These are phyloP conservation scores for Exophiala viscosa DNA, from an alignment of 2,329 filamentous ascomycete species.

Conservation along the genomic window DNA sequence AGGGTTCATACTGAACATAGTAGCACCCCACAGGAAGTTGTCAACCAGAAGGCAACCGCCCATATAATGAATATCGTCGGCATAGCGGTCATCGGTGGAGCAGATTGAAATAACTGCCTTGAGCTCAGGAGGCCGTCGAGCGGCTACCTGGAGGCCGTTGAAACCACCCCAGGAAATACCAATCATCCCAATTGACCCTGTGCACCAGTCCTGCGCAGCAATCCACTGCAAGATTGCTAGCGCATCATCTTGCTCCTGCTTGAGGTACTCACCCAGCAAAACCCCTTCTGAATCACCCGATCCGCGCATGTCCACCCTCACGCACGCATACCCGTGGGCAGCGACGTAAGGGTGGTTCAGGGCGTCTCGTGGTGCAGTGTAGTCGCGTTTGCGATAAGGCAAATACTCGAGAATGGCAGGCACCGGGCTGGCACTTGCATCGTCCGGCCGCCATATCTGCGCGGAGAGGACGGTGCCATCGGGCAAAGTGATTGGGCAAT, in stretches of 20 bases:
- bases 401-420: slow-evolving; percentile 16
- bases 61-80: slow-evolving; percentile 12
- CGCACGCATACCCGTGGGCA: slow-evolving; percentile 14
- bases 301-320: slow-evolving; percentile 15
- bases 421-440: background rate
- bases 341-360: slow-evolving; percentile 14
- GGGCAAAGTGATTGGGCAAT: slow-evolving; percentile 3
- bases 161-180: slow-evolving; percentile 14
- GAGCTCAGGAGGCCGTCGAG: slow-evolving; percentile 5
- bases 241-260: slow-evolving; percentile 14
- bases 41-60: slow-evolving; percentile 13
- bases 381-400: slow-evolving; percentile 14
- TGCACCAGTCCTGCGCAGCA: slow-evolving; percentile 10
- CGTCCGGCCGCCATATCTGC: slow-evolving; percentile 11
- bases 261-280: slow-evolving; percentile 13
- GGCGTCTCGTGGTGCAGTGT: slow-evolving; percentile 11
- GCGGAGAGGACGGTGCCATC: slow-evolving; percentile 3
- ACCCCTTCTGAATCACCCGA: slow-evolving; percentile 12
- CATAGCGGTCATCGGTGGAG: slow-evolving; percentile 12
- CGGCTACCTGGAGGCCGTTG: slow-evolving; percentile 14
- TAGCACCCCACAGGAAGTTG: slow-evolving; percentile 16
- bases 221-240: slow-evolving; percentile 11
- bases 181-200: slow-evolving; percentile 14
- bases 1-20: slow-evolving; percentile 17
- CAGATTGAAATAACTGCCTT: slow-evolving; percentile 12